Evolutionary conservation across 1,284 basidiomycete genomes (phyloP).

Genomic region (Tilletia horrida): DNA sequence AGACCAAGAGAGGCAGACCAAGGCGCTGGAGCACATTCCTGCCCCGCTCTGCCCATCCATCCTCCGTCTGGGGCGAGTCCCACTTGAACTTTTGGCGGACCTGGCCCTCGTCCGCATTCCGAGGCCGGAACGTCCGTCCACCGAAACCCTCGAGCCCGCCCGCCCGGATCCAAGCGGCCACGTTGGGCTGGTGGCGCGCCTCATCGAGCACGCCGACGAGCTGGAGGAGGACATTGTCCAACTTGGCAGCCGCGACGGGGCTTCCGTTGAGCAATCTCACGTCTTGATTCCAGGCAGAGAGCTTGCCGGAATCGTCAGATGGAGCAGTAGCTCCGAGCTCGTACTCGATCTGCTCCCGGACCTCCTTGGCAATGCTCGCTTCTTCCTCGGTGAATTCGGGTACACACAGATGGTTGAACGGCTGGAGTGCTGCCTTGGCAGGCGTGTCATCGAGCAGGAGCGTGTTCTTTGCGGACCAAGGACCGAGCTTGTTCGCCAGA

Average conservation of each 20-base stretch:
- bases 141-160: slow-evolving; percentile 31
- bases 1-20: neutral
- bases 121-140: neutral
- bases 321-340: too few species aligned
- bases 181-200: slow-evolving; percentile 36
- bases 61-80: neutral
- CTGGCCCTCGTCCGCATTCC: neutral
- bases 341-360: neutral
- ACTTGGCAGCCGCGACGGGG: neutral
- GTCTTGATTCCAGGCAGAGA: neutral
- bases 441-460: slow-evolving; percentile 77
- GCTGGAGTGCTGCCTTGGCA: slow-evolving; percentile 72
- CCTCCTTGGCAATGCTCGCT: slow-evolving; percentile 15
- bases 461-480: slow-evolving; percentile 67
- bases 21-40: neutral
- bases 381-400: slow-evolving; percentile 39
- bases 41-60: neutral
- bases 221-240: slow-evolving; percentile 47
- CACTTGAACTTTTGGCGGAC: neutral
- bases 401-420: slow-evolving; percentile 57
- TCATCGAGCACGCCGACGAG: slow-evolving; percentile 48
- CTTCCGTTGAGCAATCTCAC: neutral
- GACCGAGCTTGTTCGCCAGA: slow-evolving; percentile 19
- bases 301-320: neutral
- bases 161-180: slow-evolving; percentile 34